Evolutionary conservation across 73 alveolate species (phyloP), one percentile per base, ranked within the genome.

Genomic region (Paramecium sonneborni): DNA sequence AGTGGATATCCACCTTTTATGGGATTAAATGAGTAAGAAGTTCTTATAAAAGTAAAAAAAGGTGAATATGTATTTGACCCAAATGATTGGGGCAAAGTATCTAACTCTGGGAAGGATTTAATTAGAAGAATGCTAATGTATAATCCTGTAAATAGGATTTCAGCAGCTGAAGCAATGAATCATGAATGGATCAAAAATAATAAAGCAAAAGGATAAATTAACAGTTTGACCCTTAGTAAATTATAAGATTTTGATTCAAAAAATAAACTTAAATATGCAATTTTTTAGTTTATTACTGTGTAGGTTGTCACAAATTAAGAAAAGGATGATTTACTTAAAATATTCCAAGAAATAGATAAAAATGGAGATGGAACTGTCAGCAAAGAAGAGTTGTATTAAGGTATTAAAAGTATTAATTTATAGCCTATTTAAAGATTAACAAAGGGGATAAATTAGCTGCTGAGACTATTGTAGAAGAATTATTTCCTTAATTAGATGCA

Each of bases 1-100:
- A 26, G 93, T 85, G 95, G 95, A 21, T 43, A 67, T 44, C 95
- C 95, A n/a, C 95, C 95, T n/a, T 92, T 92, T 62, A 38, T 41
- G 68, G 95, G 94, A 56, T 39, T 10, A 8, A 85, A 48, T 58
- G 95, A 92, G 28, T 34, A 34, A 8, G 95, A 85, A 34, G 91
- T 92, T n/a, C 39, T 92, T 2, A 8, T 35, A 21, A 92, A 92
- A 21, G 88, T 92, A 20, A 84, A 67, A 34, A 72, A 44, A 24
- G 95, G 95, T 20, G 43, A 23, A 35, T 86, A 85, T 43, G 7
- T 34, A 38, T 72, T 86, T 52, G 95, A 92, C 18, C 26, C 85
- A 3, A 38, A 35, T 57, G 91, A 39, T 85, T 92, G 88, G 72
- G 37, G 32, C 0, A 55, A 79, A 43, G 76, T 92, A 9, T 85